Conservation (phyloP, 176 grass and related monocot genomes). For the Musa troglodytarum region DNA sequence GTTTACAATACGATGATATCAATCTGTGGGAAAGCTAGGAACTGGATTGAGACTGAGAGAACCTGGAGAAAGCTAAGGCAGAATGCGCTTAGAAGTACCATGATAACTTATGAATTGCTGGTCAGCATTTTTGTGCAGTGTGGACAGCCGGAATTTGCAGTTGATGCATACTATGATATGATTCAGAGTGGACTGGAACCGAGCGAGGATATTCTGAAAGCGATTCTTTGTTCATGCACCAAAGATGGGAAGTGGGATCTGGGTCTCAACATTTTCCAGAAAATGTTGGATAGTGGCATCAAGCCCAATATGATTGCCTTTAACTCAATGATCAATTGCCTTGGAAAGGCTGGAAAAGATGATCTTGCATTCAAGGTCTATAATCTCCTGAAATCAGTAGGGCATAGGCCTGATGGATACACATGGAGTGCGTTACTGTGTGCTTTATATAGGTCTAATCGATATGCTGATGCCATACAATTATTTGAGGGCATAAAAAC, state of each 20-base stretch:
- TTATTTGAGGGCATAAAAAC: conserved; percentile 63
- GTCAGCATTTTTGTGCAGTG: conserved; percentile 85
- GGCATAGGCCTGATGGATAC: conserved; percentile 60
- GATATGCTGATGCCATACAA: conserved; percentile 46
- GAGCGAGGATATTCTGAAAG: conserved; percentile 72
- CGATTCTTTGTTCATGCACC: conserved; percentile 68
- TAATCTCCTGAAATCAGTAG: conserved; percentile 42
- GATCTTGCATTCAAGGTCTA: conserved; percentile 80
- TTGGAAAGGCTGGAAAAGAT: conserved; percentile 59
- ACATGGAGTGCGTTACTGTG: conserved; percentile 73
- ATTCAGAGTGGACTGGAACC: conserved; percentile 39
- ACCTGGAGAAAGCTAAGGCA: conserved; percentile 56
- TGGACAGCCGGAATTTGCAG: conserved; percentile 52
- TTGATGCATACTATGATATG: conserved; percentile 74
- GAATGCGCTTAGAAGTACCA: conserved; percentile 42
- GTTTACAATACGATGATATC: conserved; percentile 91
- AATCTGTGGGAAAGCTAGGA: conserved; percentile 48
- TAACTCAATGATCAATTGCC: conserved; percentile 75
- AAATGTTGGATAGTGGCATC: conserved; percentile 56
- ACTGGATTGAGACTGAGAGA: conserved; percentile 59
- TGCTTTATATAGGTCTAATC: conserved; percentile 55
- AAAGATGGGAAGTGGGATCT: conserved; percentile 77
- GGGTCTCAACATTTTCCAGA: conserved; percentile 42
- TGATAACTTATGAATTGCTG: conserved; percentile 67
- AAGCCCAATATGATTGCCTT: conserved; percentile 65